Percentiles rank a stretch among this genome's conserved stretches.
Conservation (phyloP, 805 yeast species). For the Barnettozyma vustinii region DNA sequence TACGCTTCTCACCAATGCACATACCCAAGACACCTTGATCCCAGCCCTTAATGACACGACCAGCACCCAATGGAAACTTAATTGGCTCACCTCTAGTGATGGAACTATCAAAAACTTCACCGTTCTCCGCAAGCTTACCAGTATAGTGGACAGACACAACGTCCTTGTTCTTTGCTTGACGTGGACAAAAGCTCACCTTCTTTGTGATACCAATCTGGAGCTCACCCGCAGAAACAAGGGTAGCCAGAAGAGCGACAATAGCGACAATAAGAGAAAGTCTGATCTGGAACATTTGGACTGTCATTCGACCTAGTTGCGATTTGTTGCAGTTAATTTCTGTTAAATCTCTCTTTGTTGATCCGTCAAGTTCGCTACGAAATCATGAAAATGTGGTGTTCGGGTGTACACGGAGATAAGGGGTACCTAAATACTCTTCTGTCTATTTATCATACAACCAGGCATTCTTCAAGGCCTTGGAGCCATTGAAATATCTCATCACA, state of each 20-base stretch:
- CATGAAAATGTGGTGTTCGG: background rate
- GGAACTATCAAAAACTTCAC: conserved; percentile 73
- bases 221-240: conserved; percentile 1
- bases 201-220: conserved; percentile 8
- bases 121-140: conserved; percentile 58
- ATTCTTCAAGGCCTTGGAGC: conserved; percentile 44
- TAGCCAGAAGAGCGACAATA: background rate
- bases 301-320: background rate
- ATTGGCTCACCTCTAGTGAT: conserved; percentile 60
- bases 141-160: conserved; percentile 69
- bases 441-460: conserved; percentile 11
- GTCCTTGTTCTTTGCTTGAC: conserved; percentile 62
- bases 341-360: background rate
- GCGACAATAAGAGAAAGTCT: conserved; percentile 1
- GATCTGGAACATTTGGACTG: conserved; percentile 5
- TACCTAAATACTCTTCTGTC: background rate
- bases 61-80: conserved; percentile 65
- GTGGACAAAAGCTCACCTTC: conserved; percentile 41
- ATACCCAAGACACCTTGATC: conserved; percentile 69
- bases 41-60: conserved; percentile 87
- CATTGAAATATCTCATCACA: conserved; percentile 53
- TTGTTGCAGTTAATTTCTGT: too few relatives aligned
- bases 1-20: conserved; percentile 88
- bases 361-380: too few relatives aligned
- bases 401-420: background rate